Evolutionary conservation across 208 protist genomes (phyloP), one percentile per base, ranked within the genome.

Genomic region (Crithidia bombi): DNA sequence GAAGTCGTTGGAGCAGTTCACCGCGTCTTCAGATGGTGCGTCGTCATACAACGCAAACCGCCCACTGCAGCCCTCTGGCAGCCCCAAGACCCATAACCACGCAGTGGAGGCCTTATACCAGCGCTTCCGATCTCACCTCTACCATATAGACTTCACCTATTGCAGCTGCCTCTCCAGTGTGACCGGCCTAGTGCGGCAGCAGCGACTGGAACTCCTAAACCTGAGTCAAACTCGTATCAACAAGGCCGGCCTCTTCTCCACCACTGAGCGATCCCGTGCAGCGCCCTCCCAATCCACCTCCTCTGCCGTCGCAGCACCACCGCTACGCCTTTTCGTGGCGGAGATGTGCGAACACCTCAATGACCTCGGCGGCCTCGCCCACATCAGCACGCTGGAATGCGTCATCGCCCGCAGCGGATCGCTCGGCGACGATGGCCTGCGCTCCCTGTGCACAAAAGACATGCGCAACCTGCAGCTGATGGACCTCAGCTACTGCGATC

Each of bases 401-500:
- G 52, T 90, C 44, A 80, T 86, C 65, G 66, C 86, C n/a, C 77
- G 84, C 33, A 90, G 81, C 58, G 78, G 78, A 12, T 81, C 72
- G 38, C 84, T 90, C 35, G 69, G 74, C 28, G 73, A 71, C 35
- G 55, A 73, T 39, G 75, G 79, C 11, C 69, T 84, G 57, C 56
- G 44, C 26, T 21, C 54, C 10, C 0, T 66, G 41, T 74, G 69
- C 56, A 68, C 73, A 9, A 63, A 62, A 36, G 35, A 55, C 30
- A 70, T 78, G 65, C 52, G 36, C 2, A 52, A 46, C 38, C 65
- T 89, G 38, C 47, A 73, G 54, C 59, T 90, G 35, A 36, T 86
- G 21, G 78, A 90, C 47, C 69, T 90, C 65, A 90, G 84, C 72
- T 90, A 90, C 78, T 90, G 81, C 59, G 81, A 86, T 23, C 82